phyloP scores from a whole-genome alignment of 164 flowering plant genomes.

The grape (Vitis vinifera) region ASM3070453v1 NC_081820.1:8271001-8271500 shows the following conservation, averaged over 20 bases:
- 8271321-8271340: conserved; percentile 82
- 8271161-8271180: conserved; percentile 93
- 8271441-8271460: conserved; percentile 94
- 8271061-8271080: conserved; percentile 25
- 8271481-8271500: too few relatives aligned
- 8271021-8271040: conserved; percentile 10
- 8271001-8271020: conserved; percentile 21
- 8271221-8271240: conserved; percentile 75
- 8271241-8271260: conserved; percentile 92
- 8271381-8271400: conserved; percentile 82
- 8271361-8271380: conserved; percentile 79
- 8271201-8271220: conserved; percentile 84
- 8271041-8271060: conserved; percentile 35
- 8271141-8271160: conserved; percentile 87
- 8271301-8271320: conserved; percentile 67
- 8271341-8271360: conserved; percentile 97
- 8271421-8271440: conserved; percentile 96
- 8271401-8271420: conserved; percentile 89
- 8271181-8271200: conserved; percentile 93
- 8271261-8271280: conserved; percentile 65
- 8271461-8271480: conserved; percentile 55
- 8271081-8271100: conserved; percentile 16
- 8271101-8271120: conserved; percentile 10
- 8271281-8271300: conserved; percentile 69
- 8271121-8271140: conserved; percentile 38